A percentile compares a stretch with the other conserved stretches of the same genome.
Evolutionary conservation across 2,329 filamentous ascomycete species (phyloP).

Genomic region (Tolypocladium pustulatum): DNA sequence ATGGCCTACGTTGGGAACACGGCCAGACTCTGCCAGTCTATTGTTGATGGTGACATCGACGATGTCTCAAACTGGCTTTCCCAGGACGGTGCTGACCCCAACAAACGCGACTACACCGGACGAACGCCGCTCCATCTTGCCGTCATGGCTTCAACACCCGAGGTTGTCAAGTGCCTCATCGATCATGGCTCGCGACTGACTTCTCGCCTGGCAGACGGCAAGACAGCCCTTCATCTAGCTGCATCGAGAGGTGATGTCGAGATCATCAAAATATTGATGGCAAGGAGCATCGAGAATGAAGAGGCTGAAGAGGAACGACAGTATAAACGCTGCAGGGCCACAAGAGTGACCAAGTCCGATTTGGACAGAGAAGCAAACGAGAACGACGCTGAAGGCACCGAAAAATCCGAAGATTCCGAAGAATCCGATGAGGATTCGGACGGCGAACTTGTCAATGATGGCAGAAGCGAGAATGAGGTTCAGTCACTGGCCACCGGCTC

Average conservation of each 20-base stretch:
- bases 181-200: conserved; percentile 63
- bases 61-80: conserved; percentile 60
- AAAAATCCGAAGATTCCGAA: conserved; percentile 20
- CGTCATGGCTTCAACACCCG: conserved; percentile 53
- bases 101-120: conserved; percentile 68
- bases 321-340: conserved; percentile 33
- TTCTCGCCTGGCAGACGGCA: conserved; percentile 66
- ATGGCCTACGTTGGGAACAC: conserved; percentile 86
- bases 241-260: conserved; percentile 56
- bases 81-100: conserved; percentile 59
- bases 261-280: conserved; percentile 62
- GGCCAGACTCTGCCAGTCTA: conserved; percentile 66
- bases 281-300: conserved; percentile 65
- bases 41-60: conserved; percentile 62
- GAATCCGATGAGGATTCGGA: conserved; percentile 30
- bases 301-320: conserved; percentile 52
- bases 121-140: conserved; percentile 72
- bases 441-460: conserved; percentile 33
- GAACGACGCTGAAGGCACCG: conserved; percentile 5
- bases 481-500: conserved; percentile 55
- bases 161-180: conserved; percentile 62
- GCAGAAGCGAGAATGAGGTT: conserved; percentile 39
- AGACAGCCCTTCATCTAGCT: conserved; percentile 74
- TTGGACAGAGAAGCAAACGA: conserved; percentile 4
- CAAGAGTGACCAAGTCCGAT: conserved; percentile 10